These are phyloP conservation scores for Prunus kanzakura DNA, from an alignment of 306 rosid genomes.

Conservation along the genomic window DNA sequence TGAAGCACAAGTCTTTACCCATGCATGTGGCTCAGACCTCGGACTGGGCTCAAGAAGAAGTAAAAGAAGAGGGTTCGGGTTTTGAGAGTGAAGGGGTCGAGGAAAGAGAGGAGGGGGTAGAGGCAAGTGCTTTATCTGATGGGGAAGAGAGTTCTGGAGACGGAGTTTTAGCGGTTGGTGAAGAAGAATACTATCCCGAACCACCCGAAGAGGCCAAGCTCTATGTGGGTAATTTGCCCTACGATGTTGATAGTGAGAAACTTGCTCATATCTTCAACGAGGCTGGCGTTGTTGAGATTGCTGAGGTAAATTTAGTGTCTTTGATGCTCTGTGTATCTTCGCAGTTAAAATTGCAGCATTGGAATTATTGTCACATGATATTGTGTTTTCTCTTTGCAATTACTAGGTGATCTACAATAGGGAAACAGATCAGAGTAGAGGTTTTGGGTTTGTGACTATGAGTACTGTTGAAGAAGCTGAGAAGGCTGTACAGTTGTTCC, in stretches of 20 bases:
- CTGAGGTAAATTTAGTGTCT: conserved; percentile 29
- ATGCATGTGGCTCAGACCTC: conserved; percentile 36
- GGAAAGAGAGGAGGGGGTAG: conserved; percentile 10
- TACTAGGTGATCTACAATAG: conserved; percentile 41
- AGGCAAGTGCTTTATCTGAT: not conserved
- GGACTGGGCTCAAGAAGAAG: conserved; percentile 36
- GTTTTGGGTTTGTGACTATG: conserved; percentile 42
- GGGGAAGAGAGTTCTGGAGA: conserved; percentile 7
- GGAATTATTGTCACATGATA: not conserved
- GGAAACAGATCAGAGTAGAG: conserved; percentile 46
- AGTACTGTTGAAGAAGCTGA: conserved; percentile 46
- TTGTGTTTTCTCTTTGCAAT: conserved; percentile 2
- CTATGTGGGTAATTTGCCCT: conserved; percentile 42
- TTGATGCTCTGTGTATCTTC: not conserved
- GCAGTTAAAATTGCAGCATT: not conserved
- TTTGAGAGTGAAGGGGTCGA: too few species aligned
- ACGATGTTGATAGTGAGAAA: conserved; percentile 36
- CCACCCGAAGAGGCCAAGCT: conserved; percentile 49
- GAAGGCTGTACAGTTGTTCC: conserved; percentile 38
- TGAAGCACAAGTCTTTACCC: conserved; percentile 22
- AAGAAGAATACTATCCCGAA: conserved; percentile 29
- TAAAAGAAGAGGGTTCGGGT: not conserved
- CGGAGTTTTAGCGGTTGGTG: conserved; percentile 5
- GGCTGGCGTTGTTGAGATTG: conserved; percentile 43
- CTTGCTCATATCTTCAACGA: conserved; percentile 37